These are phyloP conservation scores for Colletotrichum eremochloae DNA, from an alignment of 2,329 filamentous ascomycete species.

Conservation along the genomic window DNA sequence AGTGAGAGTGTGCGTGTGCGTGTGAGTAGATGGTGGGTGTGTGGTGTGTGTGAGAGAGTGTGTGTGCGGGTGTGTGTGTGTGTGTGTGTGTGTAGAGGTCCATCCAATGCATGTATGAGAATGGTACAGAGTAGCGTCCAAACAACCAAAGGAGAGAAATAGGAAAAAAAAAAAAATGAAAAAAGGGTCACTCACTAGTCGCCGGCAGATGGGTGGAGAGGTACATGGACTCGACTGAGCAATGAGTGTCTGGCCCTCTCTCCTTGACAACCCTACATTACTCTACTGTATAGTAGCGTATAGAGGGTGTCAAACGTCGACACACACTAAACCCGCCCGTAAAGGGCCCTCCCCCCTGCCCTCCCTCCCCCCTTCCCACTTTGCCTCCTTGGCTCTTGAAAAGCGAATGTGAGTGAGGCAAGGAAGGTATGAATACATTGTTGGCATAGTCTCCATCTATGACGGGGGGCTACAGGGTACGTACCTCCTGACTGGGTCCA, in stretches of 20 bases:
- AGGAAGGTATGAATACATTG: slow-evolving; percentile 14
- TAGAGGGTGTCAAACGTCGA: slow-evolving; percentile 13
- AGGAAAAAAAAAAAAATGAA: not conserved
- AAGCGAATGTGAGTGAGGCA: slow-evolving; percentile 6
- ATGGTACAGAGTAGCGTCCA: slow-evolving; percentile 15
- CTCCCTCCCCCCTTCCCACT: not conserved
- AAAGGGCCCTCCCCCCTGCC: not conserved
- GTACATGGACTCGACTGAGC: slow-evolving; percentile 12
- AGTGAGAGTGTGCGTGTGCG: not conserved
- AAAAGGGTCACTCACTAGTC: slow-evolving; percentile 13
- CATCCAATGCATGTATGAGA: slow-evolving; percentile 16
- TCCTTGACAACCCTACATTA: slow-evolving; percentile 14
- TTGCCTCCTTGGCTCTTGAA: slow-evolving; percentile 7
- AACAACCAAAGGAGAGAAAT: not conserved
- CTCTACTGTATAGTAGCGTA: slow-evolving; percentile 24
- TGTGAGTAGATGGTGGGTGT: not conserved
- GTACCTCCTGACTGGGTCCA: slow-evolving; percentile 18
- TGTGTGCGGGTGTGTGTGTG: not conserved
- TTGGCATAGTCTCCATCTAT: slow-evolving; percentile 13
- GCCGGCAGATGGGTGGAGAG: slow-evolving; percentile 12
- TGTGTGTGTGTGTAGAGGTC: not conserved
- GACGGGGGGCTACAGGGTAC: slow-evolving; percentile 5
- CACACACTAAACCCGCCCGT: slow-evolving; percentile 18
- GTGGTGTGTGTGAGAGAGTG: not conserved
- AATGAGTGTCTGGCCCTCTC: slow-evolving; percentile 6